Base-by-base conservation (phyloP, 1,284 basidiomycete species). In the Vanrija pseudolonga region DNA sequence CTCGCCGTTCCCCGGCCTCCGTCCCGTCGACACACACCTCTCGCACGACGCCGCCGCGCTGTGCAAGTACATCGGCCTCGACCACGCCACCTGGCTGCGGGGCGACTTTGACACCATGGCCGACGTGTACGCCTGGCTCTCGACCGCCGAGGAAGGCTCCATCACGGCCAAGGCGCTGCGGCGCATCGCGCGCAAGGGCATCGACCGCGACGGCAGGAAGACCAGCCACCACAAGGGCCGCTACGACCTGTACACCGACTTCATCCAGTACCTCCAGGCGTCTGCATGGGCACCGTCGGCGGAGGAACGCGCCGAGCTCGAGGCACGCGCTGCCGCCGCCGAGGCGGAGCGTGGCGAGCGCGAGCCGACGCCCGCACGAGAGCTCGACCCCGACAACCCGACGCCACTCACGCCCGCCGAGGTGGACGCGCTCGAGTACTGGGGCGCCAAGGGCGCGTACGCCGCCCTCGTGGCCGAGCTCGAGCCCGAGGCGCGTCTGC, bases 1-100 rank as follows among this genome's bases (percentile, higher is more conserved):
- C 36, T 40, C 56, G 15, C 60, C 68, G 15, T 69, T 59, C 50
- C 37, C 49, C 12, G 63, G 64, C 8, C 14, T 68, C 2, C 52
- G 53, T 5, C 45, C 53, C 7, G 55, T 68, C 39, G 61, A 67
- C 15, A 41, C 69, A 0, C 49, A 51, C 3, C 54, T 73, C 24
- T 65, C 64, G 26, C 19, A 45, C 4, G 57, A 55, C n/a, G 48
- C 67, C 1, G 41, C 18, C 12, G 59, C 47, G 20, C 50, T 73
- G 11, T 68, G 64, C 47, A 52, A 40, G 2, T 73, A 63, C 60
- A 50, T 71, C 6, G 71, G 70, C 2, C 51, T 69, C 12, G 60
- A 45, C 47, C 53, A 53, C n/a, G 45, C 20, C 20, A 19, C 36
- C 22, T 53, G 50, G 55, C 8, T 4, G 8, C 3, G 6, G 0